A percentile compares a stretch with the other conserved stretches of the same genome.
Conservation (phyloP, 2,329 filamentous ascomycete species). For the Ciborinia camelliae region DNA sequence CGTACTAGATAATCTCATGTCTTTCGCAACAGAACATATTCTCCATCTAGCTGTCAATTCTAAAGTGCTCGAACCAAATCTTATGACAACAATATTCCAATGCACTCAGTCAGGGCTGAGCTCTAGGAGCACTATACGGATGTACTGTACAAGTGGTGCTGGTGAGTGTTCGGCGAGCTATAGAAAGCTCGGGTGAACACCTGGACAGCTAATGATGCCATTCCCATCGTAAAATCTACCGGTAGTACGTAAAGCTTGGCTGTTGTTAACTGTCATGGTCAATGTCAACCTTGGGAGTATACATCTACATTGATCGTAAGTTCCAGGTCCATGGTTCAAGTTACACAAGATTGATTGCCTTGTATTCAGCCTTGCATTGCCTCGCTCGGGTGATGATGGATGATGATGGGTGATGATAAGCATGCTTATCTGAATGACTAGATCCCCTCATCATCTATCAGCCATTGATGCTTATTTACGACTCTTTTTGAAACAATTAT, state of each 20-base stretch:
- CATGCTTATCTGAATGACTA: background rate
- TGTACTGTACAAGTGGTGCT: slow-evolving; percentile 1
- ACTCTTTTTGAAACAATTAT: background rate
- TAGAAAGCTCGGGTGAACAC: background rate
- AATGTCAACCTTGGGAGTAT: background rate
- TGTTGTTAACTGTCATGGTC: background rate
- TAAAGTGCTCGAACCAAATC: background rate
- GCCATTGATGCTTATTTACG: background rate
- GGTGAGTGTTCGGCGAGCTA: background rate
- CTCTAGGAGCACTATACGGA: background rate
- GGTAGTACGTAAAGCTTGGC: background rate
- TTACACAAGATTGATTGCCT: slow-evolving; percentile 8
- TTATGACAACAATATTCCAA: background rate
- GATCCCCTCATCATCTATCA: slow-evolving; percentile 2
- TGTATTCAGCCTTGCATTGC: slow-evolving; percentile 7
- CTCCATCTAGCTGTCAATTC: background rate
- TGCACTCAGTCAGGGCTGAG: background rate
- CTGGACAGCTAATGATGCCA: slow-evolving; percentile 1
- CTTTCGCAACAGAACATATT: background rate
- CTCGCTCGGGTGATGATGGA: background rate
- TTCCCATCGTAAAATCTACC: background rate
- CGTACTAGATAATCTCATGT: background rate
- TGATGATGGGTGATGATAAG: slow-evolving; percentile 10
- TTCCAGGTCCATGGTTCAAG: background rate
- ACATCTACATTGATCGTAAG: background rate